Conservation (phyloP, 345 rosid genomes). For the Citrus inodora region DNA sequence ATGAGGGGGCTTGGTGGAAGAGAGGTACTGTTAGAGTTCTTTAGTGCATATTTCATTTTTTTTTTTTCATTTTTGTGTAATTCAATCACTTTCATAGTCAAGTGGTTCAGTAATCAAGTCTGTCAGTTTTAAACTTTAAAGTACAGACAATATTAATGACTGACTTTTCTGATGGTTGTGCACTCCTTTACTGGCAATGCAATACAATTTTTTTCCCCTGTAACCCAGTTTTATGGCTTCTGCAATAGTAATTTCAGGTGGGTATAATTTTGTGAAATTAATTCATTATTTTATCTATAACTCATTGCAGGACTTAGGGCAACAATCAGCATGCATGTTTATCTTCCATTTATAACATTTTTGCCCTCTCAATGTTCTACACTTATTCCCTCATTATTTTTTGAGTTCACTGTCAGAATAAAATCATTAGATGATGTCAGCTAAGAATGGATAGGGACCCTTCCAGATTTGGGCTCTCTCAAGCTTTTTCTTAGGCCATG, state of each 20-base stretch:
- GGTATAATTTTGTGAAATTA: not conserved
- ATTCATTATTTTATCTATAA: not conserved
- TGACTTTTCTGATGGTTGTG: not conserved
- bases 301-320: not conserved
- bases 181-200: not conserved
- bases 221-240: not conserved
- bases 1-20: slow-evolving; percentile 85
- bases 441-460: not conserved
- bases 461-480: not conserved
- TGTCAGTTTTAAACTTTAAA: not conserved
- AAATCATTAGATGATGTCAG: not conserved
- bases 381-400: not conserved
- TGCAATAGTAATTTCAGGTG: not conserved
- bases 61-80: not conserved
- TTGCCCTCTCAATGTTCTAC: not conserved
- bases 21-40: slow-evolving; percentile 42
- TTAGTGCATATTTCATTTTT: not conserved
- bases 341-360: not conserved
- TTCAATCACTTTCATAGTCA: not conserved
- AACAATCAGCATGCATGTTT: not conserved
- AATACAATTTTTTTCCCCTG: not conserved
- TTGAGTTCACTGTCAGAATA: not conserved
- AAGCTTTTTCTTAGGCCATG: not conserved
- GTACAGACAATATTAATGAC: not conserved
- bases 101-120: not conserved